These are phyloP conservation scores for Rhizopus stolonifer DNA, from an alignment of 371 early-diverging fungal genomes.

Conservation along the genomic window DNA sequence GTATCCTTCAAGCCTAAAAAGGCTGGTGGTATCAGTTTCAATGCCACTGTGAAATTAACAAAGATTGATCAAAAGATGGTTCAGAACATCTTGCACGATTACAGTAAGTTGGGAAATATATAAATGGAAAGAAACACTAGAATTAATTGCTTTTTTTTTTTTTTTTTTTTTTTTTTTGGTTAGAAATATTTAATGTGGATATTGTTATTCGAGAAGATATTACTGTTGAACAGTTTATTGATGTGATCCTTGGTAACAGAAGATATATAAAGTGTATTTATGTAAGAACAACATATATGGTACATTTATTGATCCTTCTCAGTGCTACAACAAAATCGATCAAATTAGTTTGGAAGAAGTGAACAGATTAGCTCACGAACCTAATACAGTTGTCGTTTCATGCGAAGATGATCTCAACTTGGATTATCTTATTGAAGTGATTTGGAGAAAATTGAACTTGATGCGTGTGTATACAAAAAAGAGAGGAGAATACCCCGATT, in stretches of 20 bases:
- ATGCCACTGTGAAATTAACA: constrained; percentile 88
- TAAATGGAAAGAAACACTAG: background rate
- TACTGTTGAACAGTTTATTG: constrained; percentile 98
- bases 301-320: constrained; percentile 4
- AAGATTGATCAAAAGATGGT: constrained; percentile 90
- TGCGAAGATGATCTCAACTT: constrained; percentile 95
- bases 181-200: constrained; percentile 96
- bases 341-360: constrained; percentile 96
- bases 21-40: constrained; percentile 97
- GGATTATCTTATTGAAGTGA: constrained; percentile 87
- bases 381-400: constrained; percentile 89
- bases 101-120: constrained; percentile 54
- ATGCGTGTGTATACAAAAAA: constrained; percentile 98
- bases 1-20: constrained; percentile 97
- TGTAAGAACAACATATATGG: constrained; percentile 42
- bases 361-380: constrained; percentile 83
- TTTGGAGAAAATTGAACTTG: constrained; percentile 89
- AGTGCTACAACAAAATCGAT: constrained; percentile 98
- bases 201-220: constrained; percentile 97
- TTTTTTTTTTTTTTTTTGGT: too few relatives aligned
- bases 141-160: background rate
- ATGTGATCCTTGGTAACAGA: constrained; percentile 96
- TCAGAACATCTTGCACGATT: constrained; percentile 94
- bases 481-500: constrained; percentile 95
- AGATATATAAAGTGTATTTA: constrained; percentile 97